These are phyloP conservation scores for Ogataea pilisensis DNA, from an alignment of 805 yeast species.

Conservation along the genomic window DNA sequence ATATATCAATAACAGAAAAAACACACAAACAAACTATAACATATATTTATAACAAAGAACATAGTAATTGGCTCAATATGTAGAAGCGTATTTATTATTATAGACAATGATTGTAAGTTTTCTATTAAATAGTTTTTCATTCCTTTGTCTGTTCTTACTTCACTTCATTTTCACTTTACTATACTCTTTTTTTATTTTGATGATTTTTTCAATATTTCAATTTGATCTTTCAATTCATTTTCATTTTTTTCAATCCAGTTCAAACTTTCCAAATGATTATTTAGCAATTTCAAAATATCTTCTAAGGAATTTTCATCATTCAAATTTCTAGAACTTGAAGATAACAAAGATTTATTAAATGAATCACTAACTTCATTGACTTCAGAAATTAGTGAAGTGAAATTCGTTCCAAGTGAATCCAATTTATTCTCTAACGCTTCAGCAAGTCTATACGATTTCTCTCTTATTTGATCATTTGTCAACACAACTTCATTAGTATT, in stretches of 20 bases:
- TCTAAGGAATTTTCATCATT: constrained; percentile 39
- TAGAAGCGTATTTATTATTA: no score
- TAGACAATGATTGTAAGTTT: no score
- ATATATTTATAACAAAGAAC: no score
- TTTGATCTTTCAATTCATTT: constrained; percentile 58
- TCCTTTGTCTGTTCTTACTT: no score
- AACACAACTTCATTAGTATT: constrained; percentile 29
- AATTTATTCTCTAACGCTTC: constrained; percentile 78
- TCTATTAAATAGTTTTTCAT: no score
- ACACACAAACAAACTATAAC: no score
- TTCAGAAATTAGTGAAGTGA: constrained; percentile 71
- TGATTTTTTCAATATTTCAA: constrained; percentile 42
- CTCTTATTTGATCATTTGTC: constrained; percentile 80
- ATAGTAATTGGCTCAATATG: no score
- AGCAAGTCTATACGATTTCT: constrained; percentile 83
- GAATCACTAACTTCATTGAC: constrained; percentile 80
- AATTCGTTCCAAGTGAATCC: constrained; percentile 71
- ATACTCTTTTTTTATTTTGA: no score
- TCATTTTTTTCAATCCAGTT: constrained; percentile 82
- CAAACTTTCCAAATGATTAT: constrained; percentile 84
- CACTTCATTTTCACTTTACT: no score
- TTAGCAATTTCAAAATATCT: constrained; percentile 75
- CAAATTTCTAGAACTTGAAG: constrained; percentile 19
- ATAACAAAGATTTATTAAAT: constrained; percentile 57
- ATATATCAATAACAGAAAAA: no score